phyloP scores from a whole-genome alignment of 345 rosid genomes.

The Citrus glauca region DNA sequence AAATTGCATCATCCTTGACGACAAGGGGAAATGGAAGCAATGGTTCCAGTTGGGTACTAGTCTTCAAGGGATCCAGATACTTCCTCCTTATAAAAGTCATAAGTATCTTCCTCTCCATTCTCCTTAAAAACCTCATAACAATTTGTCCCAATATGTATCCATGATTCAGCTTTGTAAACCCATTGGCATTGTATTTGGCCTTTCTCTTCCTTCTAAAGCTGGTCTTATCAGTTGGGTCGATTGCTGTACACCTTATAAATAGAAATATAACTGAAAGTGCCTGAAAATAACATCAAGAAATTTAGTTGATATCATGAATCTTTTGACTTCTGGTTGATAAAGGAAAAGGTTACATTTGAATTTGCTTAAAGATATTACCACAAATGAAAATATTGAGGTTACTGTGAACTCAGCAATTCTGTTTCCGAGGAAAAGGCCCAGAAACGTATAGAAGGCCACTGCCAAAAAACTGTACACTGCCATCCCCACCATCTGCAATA shows the following conservation, averaged over 20 bases:
- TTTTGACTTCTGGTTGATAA: not conserved
- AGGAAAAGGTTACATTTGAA: not conserved
- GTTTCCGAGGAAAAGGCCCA: constrained; percentile 80
- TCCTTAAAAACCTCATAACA: constrained; percentile 65
- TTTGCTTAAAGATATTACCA: constrained; percentile 43
- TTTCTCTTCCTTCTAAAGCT: constrained; percentile 61
- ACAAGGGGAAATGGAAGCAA: constrained; percentile 87
- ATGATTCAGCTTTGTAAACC: constrained; percentile 55
- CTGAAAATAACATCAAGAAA: constrained; percentile 35
- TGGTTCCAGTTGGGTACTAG: constrained; percentile 63
- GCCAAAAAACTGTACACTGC: constrained; percentile 65
- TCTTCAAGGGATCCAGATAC: constrained; percentile 76
- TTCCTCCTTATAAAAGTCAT: constrained; percentile 70
- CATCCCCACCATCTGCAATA: constrained; percentile 76
- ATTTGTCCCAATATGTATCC: constrained; percentile 77
- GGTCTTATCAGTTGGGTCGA: constrained; percentile 89
- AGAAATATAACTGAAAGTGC: constrained; percentile 68
- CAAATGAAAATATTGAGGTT: constrained; percentile 53
- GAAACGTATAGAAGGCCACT: constrained; percentile 67
- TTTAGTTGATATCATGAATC: not conserved
- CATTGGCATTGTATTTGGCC: constrained; percentile 48
- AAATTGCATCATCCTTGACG: constrained; percentile 64
- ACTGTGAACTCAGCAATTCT: constrained; percentile 65
- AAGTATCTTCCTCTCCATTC: constrained; percentile 83
- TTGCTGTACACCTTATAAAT: constrained; percentile 78